Conservation (phyloP, 164 flowering plant genomes). For the Litsea cubeba region DNA sequence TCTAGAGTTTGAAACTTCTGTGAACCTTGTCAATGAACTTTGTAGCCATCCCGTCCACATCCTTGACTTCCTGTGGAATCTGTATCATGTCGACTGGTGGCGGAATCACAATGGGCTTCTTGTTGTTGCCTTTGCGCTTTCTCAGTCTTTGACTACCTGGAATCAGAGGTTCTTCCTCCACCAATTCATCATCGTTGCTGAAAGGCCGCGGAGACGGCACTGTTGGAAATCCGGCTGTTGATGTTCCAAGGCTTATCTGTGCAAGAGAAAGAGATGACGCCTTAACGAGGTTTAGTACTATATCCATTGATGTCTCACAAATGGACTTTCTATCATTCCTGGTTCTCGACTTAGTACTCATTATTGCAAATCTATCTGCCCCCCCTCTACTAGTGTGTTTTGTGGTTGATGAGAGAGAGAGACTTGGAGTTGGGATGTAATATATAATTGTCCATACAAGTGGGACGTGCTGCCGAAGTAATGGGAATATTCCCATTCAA, state of each 20-base stretch:
- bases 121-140: slow-evolving; percentile 10
- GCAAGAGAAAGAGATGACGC: slow-evolving; percentile 4
- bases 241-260: slow-evolving; percentile 2
- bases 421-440: neutral
- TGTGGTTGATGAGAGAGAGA: neutral
- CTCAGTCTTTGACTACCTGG: slow-evolving; percentile 17
- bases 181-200: neutral
- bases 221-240: neutral
- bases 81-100: slow-evolving; percentile 8
- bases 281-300: slow-evolving; percentile 7
- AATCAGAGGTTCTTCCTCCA: slow-evolving; percentile 10
- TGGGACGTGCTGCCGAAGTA: neutral
- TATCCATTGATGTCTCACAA: slow-evolving; percentile 10
- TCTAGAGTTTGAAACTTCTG: neutral
- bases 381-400: neutral
- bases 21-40: slow-evolving; percentile 22
- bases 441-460: neutral
- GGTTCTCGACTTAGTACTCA: neutral
- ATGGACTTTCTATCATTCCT: slow-evolving; percentile 3
- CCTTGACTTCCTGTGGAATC: neutral
- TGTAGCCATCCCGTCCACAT: slow-evolving; percentile 24
- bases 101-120: slow-evolving; percentile 5
- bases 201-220: neutral
- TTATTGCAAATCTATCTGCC: neutral
- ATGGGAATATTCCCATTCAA: neutral